Evolutionary conservation across 1,139 yeast genomes (phyloP), one percentile per base, ranked within the genome.

Genomic region (Yamadazyma trypodendri): DNA sequence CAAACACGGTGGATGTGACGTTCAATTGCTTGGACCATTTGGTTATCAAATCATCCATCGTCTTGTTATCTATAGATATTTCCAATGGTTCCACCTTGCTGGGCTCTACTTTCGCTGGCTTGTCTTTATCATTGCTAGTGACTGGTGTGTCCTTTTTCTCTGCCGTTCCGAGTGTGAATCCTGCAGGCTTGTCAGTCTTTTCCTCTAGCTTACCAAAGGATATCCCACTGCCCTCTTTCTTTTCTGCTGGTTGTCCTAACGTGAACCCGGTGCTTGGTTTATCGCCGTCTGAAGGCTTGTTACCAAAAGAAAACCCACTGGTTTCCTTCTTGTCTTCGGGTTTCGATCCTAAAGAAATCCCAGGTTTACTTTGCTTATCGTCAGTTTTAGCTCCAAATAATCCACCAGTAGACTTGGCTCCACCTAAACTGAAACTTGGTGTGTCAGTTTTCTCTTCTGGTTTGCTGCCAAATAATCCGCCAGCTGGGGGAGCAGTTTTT

Each of bases 11-110:
- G 1, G 92, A 77, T 0, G 95, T 81, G 16, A 77, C 73, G 3
- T 90, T 72, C 43, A 92, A 65, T 50, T 94, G 95, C 41, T 80
- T 79, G 1, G 97, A 85, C 99, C 98, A 94, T 61, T 85, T 89
- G 23, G 89, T 78, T 36, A 94, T 85, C 46, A 92, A 75, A 57
- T 92, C 98, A 53, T 92, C 98, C 57, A 94, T 70, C 1, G 96
- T 88, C 57, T 88, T 88, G 63, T 92, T 92, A 51, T 86, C 89
- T 35, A 94, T 74, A 8, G 95, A 84, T 3, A 88, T 78, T 20
- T 89, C 85, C 36, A 78, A 72, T 12, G 88, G 82, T 48, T 78
- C 80, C 17, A 81, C 72, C 35, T 68, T 72, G 28, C 28, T 28
- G 1, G 88, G 82, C 49, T 78, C 79, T 16, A 81, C 71, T 36